A percentile compares a stretch with the other conserved stretches of the same genome.
phyloP scores from a whole-genome alignment of 768 basidiomycete species.

The Lyophyllum atratum region DNA sequence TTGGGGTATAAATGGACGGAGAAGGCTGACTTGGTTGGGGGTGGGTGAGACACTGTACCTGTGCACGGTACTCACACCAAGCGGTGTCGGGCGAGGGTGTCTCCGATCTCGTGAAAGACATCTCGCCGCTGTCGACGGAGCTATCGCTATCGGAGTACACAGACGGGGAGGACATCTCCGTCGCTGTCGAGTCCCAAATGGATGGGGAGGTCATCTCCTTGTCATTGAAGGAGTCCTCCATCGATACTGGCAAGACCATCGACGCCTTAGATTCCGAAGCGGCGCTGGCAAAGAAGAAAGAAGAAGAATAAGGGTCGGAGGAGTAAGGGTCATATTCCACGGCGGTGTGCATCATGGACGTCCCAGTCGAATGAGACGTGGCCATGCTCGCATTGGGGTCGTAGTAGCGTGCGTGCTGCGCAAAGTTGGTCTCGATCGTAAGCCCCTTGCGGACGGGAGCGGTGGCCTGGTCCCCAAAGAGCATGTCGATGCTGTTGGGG shows the following conservation, averaged over 20 bases:
- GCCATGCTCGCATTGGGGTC: slow-evolving; percentile 44
- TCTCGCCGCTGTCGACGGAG: slow-evolving; percentile 31
- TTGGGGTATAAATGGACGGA: slow-evolving; percentile 40
- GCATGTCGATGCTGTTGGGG: slow-evolving; percentile 51
- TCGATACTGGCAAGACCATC: slow-evolving; percentile 25
- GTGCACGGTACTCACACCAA: slow-evolving; percentile 33
- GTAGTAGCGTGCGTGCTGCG: slow-evolving; percentile 44
- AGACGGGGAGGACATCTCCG: slow-evolving; percentile 48
- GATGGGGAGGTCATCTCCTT: slow-evolving; percentile 57
- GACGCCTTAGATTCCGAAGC: slow-evolving; percentile 39
- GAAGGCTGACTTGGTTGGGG: slow-evolving; percentile 44
- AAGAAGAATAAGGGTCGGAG: slow-evolving; percentile 61
- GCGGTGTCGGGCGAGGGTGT: slow-evolving; percentile 29
- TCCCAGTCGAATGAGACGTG: slow-evolving; percentile 48
- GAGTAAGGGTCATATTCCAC: slow-evolving; percentile 66
- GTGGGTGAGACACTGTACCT: slow-evolving; percentile 35
- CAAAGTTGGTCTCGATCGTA: slow-evolving; percentile 60
- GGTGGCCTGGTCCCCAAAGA: slow-evolving; percentile 39
- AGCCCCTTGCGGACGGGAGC: slow-evolving; percentile 44
- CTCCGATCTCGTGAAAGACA: slow-evolving; percentile 36
- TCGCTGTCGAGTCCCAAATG: slow-evolving; percentile 48
- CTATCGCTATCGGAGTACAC: slow-evolving; percentile 44
- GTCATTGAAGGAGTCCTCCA: slow-evolving; percentile 41
- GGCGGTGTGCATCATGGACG: slow-evolving; percentile 76
- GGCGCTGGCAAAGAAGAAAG: slow-evolving; percentile 53